phyloP scores from a whole-genome alignment of 2,329 filamentous ascomycete genomes.

The Talaromyces sp. region DNA sequence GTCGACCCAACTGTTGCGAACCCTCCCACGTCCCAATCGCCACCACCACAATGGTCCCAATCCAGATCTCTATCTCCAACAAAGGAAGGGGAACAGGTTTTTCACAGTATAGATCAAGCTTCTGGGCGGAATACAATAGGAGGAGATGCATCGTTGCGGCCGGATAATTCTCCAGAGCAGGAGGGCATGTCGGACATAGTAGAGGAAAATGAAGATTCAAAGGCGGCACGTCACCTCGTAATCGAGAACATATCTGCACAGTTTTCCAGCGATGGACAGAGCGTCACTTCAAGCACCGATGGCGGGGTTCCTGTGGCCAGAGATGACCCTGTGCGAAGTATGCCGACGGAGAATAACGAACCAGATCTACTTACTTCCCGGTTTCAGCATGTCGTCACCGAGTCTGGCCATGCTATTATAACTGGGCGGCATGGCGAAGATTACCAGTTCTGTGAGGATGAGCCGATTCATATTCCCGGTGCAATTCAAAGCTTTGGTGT shows the following conservation, averaged over 20 bases:
- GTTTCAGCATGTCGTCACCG: slow-evolving; percentile 74
- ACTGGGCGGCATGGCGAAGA: slow-evolving; percentile 71
- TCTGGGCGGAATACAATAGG: slow-evolving; percentile 26
- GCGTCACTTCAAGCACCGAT: slow-evolving; percentile 21
- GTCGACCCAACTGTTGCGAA: slow-evolving; percentile 41
- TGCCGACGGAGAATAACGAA: slow-evolving; percentile 43
- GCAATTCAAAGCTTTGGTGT: slow-evolving; percentile 80
- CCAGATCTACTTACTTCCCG: slow-evolving; percentile 64
- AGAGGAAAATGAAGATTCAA: slow-evolving; percentile 14
- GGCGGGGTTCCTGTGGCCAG: slow-evolving; percentile 20
- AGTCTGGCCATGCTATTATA: slow-evolving; percentile 77
- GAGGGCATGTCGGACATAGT: background rate
- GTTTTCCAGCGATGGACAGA: slow-evolving; percentile 18
- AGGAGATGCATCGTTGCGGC: slow-evolving; percentile 10
- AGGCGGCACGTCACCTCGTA: slow-evolving; percentile 3
- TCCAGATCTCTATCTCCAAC: slow-evolving; percentile 17
- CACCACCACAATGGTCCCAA: slow-evolving; percentile 31
- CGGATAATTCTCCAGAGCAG: slow-evolving; percentile 5
- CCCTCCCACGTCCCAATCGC: slow-evolving; percentile 7
- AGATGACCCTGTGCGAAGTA: slow-evolving; percentile 25
- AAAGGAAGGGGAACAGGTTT: slow-evolving; percentile 28
- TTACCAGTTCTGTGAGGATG: slow-evolving; percentile 81
- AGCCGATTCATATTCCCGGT: slow-evolving; percentile 84
- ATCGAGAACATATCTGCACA: slow-evolving; percentile 24
- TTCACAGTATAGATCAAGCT: slow-evolving; percentile 31